Percentiles rank a stretch among this genome's conserved stretches.
phyloP scores from a whole-genome alignment of 2,329 filamentous ascomycete genomes.

The Exophiala aquamarina region DNA sequence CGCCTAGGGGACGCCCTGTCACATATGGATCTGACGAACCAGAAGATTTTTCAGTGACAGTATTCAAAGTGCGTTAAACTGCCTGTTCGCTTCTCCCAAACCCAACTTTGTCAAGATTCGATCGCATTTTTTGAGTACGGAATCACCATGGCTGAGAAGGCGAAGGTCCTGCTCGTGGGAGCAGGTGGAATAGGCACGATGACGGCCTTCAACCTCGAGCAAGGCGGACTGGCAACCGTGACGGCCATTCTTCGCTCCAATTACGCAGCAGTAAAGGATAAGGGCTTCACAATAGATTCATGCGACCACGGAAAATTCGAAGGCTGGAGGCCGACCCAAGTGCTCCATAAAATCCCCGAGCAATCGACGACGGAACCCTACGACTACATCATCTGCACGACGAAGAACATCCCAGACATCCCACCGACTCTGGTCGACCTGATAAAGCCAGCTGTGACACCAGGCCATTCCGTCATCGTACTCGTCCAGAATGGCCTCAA shows the following conservation, averaged over 20 bases:
- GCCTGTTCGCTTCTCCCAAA: too few relatives aligned
- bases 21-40: too few relatives aligned
- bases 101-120: not conserved
- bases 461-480: slow-evolving; percentile 53
- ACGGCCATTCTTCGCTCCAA: slow-evolving; percentile 60
- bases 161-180: slow-evolving; percentile 55
- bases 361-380: slow-evolving; percentile 40
- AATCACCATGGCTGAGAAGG: slow-evolving; percentile 27
- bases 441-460: slow-evolving; percentile 53
- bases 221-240: slow-evolving; percentile 51
- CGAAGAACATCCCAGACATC: slow-evolving; percentile 60
- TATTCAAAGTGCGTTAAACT: too few relatives aligned
- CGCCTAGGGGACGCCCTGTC: too few relatives aligned
- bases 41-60: too few relatives aligned
- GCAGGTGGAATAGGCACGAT: slow-evolving; percentile 60
- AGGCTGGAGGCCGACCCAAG: slow-evolving; percentile 52
- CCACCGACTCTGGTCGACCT: slow-evolving; percentile 50
- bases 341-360: slow-evolving; percentile 51
- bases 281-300: slow-evolving; percentile 57
- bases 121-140: not conserved
- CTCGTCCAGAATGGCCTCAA: slow-evolving; percentile 65
- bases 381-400: slow-evolving; percentile 58
- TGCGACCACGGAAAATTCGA: slow-evolving; percentile 50
- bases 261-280: slow-evolving; percentile 48
- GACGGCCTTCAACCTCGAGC: slow-evolving; percentile 56